Conservation (phyloP, 208 protist species). For the Crithidia thermophila region DNA sequence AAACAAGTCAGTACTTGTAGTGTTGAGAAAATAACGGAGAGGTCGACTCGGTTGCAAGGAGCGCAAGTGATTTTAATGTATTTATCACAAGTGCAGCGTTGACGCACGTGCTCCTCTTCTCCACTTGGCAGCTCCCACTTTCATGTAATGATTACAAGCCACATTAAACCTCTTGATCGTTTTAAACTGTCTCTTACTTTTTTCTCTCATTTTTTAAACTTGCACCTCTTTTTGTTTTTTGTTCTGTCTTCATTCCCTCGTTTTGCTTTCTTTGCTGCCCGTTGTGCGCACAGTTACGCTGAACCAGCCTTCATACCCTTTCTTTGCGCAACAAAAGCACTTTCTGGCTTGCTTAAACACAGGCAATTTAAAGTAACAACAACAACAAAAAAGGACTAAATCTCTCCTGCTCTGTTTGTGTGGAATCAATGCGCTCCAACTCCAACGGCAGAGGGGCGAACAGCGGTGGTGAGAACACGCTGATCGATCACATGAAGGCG, state of each 20-base stretch:
- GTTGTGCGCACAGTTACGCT: conserved; percentile 13
- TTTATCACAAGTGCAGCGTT: too few relatives aligned
- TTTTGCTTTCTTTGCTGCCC: conserved; percentile 1
- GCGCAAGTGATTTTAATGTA: too few relatives aligned
- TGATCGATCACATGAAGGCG: conserved; percentile 59
- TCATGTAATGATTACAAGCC: too few relatives aligned
- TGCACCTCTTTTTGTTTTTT: conserved; percentile 5
- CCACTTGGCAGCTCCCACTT: too few relatives aligned
- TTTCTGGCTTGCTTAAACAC: too few relatives aligned
- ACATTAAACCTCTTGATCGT: too few relatives aligned
- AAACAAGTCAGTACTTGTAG: too few relatives aligned
- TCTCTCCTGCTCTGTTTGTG: neutral
- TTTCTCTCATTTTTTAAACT: neutral
- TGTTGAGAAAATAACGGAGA: too few relatives aligned
- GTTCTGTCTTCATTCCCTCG: conserved; percentile 10
- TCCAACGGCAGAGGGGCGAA: neutral
- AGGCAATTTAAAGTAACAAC: neutral
- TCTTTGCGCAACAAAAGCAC: neutral
- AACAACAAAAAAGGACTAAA: neutral
- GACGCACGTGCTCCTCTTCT: too few relatives aligned
- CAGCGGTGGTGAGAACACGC: conserved; percentile 21
- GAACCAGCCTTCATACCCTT: too few relatives aligned
- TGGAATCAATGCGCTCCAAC: conserved; percentile 6
- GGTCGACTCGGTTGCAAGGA: too few relatives aligned
- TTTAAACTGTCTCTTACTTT: too few relatives aligned